Evolutionary conservation across 352 stramenopile species (phyloP).

Genomic region (Plasmopara viticola): DNA sequence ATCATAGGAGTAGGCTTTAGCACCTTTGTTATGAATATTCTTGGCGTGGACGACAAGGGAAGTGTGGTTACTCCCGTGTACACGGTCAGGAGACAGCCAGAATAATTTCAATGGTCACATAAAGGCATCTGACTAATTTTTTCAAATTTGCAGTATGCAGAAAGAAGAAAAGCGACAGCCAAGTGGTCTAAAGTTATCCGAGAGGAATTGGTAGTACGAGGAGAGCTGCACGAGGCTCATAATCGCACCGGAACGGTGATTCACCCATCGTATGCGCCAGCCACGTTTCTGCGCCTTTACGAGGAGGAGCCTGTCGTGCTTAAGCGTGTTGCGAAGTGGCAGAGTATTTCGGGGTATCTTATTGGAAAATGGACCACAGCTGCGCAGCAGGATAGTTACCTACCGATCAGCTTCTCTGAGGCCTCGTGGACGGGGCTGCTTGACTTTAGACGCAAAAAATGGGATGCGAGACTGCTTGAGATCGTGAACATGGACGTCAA

Average conservation of each 20-base stretch:
- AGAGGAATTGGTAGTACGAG: slow-evolving; percentile 29
- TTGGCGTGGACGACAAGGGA: slow-evolving; percentile 77
- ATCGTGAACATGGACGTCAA: slow-evolving; percentile 59
- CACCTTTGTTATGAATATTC: slow-evolving; percentile 92
- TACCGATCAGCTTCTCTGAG: slow-evolving; percentile 91
- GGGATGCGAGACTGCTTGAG: slow-evolving; percentile 75
- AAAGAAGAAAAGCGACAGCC: slow-evolving; percentile 40
- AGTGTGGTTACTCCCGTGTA: slow-evolving; percentile 67
- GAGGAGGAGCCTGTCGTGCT: slow-evolving; percentile 37
- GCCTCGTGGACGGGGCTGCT: slow-evolving; percentile 93
- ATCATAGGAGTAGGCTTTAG: slow-evolving; percentile 87
- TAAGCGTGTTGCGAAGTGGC: slow-evolving; percentile 69
- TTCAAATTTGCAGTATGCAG: slow-evolving; percentile 44
- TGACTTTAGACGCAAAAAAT: slow-evolving; percentile 81
- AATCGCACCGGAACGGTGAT: slow-evolving; percentile 75
- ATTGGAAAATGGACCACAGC: slow-evolving; percentile 80
- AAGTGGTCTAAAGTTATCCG: slow-evolving; percentile 45
- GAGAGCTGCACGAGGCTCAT: slow-evolving; percentile 47
- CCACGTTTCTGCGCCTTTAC: slow-evolving; percentile 84
- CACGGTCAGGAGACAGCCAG: slow-evolving; percentile 34
- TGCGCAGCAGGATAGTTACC: slow-evolving; percentile 16
- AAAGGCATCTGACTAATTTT: slow-evolving; percentile 1
- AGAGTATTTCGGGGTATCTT: slow-evolving; percentile 86
- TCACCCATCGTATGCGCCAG: slow-evolving; percentile 86
- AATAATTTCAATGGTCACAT: not conserved